These are phyloP conservation scores for Puccinia horiana DNA, from an alignment of 1,284 basidiomycete species.

Conservation along the genomic window DNA sequence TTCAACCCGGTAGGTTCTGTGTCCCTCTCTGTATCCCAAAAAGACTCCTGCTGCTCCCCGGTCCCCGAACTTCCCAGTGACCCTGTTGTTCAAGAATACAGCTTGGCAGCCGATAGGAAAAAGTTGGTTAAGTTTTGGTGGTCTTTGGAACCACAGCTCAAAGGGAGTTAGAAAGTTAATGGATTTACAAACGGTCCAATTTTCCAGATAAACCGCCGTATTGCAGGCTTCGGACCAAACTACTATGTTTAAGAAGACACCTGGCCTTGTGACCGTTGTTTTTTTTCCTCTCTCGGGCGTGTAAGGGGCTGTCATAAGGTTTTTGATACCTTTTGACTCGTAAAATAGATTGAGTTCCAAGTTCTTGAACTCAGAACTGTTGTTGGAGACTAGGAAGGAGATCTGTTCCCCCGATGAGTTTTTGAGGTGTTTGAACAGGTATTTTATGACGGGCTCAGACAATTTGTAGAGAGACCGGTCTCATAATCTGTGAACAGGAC, in stretches of 20 bases:
- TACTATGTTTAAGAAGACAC: background rate
- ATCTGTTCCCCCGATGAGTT: background rate
- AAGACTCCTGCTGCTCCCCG: background rate
- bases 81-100: background rate
- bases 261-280: constrained; percentile 5
- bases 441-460: background rate
- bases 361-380: background rate
- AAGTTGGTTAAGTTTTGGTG: background rate
- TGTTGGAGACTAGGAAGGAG: background rate
- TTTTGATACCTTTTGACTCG: constrained; percentile 37
- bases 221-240: background rate
- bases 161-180: too few species aligned
- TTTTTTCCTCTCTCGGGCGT: background rate
- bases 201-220: constrained; percentile 4
- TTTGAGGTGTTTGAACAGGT: background rate
- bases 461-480: too few species aligned
- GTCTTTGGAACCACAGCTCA: background rate
- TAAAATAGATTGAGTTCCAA: background rate
- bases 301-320: constrained; percentile 52
- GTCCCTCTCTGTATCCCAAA: background rate
- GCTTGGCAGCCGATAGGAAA: constrained; percentile 8
- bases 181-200: too few species aligned
- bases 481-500: too few species aligned
- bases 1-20: background rate
- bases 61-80: background rate